Evolutionary conservation across 75 land plant genomes (phyloP).

Genomic region (Cunninghamia lanceolata): DNA sequence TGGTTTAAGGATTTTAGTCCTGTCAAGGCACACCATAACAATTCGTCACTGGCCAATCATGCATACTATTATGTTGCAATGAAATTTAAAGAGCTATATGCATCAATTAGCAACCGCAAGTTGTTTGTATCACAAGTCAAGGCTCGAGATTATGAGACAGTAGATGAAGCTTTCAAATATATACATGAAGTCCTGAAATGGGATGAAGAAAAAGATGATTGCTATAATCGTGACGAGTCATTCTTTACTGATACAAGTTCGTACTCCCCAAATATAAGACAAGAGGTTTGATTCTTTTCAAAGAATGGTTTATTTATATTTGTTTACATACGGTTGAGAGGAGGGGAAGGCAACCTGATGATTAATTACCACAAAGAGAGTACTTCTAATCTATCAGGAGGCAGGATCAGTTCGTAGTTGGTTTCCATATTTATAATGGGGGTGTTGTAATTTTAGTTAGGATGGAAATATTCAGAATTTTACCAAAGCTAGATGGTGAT

Average conservation of each 20-base stretch:
- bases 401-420: neutral
- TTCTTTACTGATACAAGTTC: constrained; percentile 94
- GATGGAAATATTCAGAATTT: neutral
- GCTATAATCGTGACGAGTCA: constrained; percentile 65
- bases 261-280: constrained; percentile 53
- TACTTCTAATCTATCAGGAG: neutral
- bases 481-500: neutral
- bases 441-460: neutral
- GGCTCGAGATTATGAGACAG: constrained; percentile 70
- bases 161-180: constrained; percentile 82
- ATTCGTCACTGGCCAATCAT: constrained; percentile 23
- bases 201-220: constrained; percentile 86
- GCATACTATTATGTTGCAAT: constrained; percentile 58
- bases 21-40: constrained; percentile 42
- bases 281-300: constrained; percentile 13
- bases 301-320: neutral
- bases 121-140: constrained; percentile 81
- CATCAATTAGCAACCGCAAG: constrained; percentile 62
- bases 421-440: neutral
- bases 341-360: neutral
- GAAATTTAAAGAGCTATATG: constrained; percentile 74
- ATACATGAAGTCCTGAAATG: constrained; percentile 87
- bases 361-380: neutral
- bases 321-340: neutral
- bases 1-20: constrained; percentile 73